These are phyloP conservation scores for Nadsonia commutata DNA, from an alignment of 1,139 yeast species.

Conservation along the genomic window DNA sequence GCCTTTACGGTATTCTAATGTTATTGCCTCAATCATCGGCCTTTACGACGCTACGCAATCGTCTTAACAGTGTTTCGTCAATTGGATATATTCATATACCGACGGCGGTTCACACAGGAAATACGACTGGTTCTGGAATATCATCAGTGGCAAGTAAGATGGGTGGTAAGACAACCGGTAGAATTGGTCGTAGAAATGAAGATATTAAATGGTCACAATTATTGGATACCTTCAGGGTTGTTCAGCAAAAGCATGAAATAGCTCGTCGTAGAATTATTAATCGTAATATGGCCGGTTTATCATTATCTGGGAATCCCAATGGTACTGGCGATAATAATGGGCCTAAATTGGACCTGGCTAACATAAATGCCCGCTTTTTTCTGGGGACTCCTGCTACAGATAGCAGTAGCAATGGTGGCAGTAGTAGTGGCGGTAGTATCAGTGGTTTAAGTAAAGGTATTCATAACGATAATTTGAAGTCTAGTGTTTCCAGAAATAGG, in stretches of 20 bases:
- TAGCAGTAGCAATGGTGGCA: too few species aligned
- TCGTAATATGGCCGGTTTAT: neutral
- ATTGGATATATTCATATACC: conserved; percentile 24
- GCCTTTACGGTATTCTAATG: conserved; percentile 87
- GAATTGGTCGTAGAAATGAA: conserved; percentile 6
- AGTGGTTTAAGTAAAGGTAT: too few species aligned
- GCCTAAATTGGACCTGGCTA: too few species aligned
- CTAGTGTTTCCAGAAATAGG: too few species aligned
- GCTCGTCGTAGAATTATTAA: conserved; percentile 8
- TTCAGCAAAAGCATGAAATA: conserved; percentile 44
- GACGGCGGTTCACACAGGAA: conserved; percentile 4
- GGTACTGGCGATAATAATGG: too few species aligned
- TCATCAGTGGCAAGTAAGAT: conserved; percentile 4
- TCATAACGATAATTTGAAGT: too few species aligned
- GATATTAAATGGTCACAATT: conserved; percentile 36
- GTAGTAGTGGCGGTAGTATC: too few species aligned
- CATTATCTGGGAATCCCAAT: neutral
- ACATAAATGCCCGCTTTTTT: too few species aligned
- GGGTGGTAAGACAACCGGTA: conserved; percentile 3
- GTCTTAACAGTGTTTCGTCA: conserved; percentile 45
- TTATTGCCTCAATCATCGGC: conserved; percentile 93
- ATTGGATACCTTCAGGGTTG: conserved; percentile 43
- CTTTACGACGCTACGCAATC: conserved; percentile 60
- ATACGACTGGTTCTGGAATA: conserved; percentile 7
- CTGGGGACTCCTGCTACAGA: too few species aligned